phyloP scores from a whole-genome alignment of 1,284 basidiomycete genomes.

The Leccinum pachyderme region DNA sequence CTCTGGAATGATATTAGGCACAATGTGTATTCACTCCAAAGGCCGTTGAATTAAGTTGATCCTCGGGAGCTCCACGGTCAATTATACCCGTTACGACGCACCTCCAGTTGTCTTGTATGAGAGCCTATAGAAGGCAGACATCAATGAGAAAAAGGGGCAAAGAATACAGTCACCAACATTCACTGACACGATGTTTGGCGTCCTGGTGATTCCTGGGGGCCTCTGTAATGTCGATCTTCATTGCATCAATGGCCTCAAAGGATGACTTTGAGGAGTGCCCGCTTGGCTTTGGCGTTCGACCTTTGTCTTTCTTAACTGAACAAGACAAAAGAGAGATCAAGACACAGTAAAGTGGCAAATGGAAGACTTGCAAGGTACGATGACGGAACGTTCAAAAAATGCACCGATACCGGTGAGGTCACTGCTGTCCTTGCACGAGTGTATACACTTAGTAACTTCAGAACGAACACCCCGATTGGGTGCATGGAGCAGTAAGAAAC shows the following conservation, averaged over 20 bases:
- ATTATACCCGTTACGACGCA: background rate
- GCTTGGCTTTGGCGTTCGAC: background rate
- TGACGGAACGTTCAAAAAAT: conserved; percentile 4
- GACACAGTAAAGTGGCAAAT: background rate
- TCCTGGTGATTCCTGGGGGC: background rate
- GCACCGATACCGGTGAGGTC: background rate
- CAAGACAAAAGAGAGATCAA: background rate
- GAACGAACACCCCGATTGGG: background rate
- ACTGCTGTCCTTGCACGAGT: background rate
- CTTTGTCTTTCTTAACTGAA: background rate
- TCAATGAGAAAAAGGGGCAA: background rate
- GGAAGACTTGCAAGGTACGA: conserved; percentile 2
- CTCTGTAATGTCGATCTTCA: background rate
- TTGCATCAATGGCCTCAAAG: background rate
- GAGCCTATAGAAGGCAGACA: background rate
- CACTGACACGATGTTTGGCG: background rate
- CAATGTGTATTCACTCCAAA: background rate
- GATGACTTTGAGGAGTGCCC: background rate
- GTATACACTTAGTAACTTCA: conserved; percentile 6
- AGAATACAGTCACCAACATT: background rate
- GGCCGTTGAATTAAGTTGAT: background rate
- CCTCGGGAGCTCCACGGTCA: background rate
- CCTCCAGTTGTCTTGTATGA: background rate
- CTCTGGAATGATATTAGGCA: background rate
- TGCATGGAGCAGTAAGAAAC: conserved; percentile 6